Conservation (phyloP, 495 filamentous ascomycete species). For the Evernia prunastri region DNA sequence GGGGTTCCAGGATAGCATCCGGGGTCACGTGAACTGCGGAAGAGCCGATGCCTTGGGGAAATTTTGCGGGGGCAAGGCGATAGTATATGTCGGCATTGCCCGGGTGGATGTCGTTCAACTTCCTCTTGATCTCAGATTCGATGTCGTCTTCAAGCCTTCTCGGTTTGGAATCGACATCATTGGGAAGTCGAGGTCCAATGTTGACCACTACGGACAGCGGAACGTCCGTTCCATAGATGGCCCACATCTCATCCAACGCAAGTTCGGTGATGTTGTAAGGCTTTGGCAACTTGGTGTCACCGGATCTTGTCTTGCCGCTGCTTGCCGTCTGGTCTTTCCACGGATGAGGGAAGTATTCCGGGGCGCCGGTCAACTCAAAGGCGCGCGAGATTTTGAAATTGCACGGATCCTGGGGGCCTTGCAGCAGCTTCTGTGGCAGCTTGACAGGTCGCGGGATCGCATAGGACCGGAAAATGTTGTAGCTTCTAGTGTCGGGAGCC, state of each 20-base stretch:
- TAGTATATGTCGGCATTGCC: too few species aligned
- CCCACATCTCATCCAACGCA: slow-evolving; percentile 27
- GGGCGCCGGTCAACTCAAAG: slow-evolving; percentile 22
- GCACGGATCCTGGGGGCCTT: slow-evolving; percentile 18
- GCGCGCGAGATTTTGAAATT: slow-evolving; percentile 21
- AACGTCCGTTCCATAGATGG: slow-evolving; percentile 21
- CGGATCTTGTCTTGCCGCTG: slow-evolving; percentile 11
- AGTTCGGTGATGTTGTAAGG: slow-evolving; percentile 26
- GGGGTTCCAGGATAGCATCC: too few species aligned
- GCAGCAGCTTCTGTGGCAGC: slow-evolving; percentile 12
- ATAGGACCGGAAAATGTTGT: slow-evolving; percentile 23
- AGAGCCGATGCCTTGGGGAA: too few species aligned
- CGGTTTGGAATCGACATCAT: too few species aligned
- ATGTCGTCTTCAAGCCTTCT: too few species aligned
- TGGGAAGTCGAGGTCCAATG: slow-evolving; percentile 24
- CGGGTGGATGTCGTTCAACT: too few species aligned
- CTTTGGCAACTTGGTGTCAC: slow-evolving; percentile 18
- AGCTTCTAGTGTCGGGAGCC: slow-evolving; percentile 7
- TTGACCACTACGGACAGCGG: slow-evolving; percentile 20
- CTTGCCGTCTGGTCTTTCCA: slow-evolving; percentile 19
- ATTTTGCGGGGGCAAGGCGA: too few species aligned
- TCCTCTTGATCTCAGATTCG: too few species aligned
- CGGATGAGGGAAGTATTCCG: slow-evolving; percentile 18
- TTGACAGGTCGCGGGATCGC: neutral
- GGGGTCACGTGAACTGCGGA: too few species aligned